Evolutionary conservation across 2,329 filamentous ascomycete species (phyloP).

Genomic region (Coniochaeta prunicola): DNA sequence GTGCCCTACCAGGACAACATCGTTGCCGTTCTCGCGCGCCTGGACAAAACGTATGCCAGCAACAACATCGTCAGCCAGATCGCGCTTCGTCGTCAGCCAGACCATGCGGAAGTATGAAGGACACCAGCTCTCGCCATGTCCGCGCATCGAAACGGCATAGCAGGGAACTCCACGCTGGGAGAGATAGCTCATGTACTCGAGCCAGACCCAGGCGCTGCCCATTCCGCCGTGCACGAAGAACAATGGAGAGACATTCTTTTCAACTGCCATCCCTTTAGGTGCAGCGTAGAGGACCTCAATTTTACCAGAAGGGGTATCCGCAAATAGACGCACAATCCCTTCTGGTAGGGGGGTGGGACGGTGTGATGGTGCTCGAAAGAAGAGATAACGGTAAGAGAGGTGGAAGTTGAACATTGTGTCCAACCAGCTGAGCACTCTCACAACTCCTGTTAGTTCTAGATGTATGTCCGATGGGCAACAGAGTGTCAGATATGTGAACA

Average conservation of each 20-base stretch:
- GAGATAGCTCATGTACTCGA: conserved; percentile 43
- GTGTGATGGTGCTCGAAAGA: conserved; percentile 18
- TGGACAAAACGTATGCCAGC: conserved; percentile 31
- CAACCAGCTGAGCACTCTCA: not conserved
- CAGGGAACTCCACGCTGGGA: conserved; percentile 34
- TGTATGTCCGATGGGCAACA: not conserved
- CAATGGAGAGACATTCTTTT: conserved; percentile 25
- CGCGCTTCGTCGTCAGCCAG: conserved; percentile 33
- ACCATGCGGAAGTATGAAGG: conserved; percentile 40
- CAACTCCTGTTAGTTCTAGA: not conserved
- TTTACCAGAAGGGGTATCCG: conserved; percentile 33
- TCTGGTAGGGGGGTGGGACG: conserved; percentile 24
- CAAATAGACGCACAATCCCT: conserved; percentile 33
- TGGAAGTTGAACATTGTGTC: conserved; percentile 16
- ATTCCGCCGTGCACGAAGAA: conserved; percentile 49
- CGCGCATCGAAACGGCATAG: conserved; percentile 45
- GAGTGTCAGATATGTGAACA: not conserved
- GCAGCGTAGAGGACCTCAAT: conserved; percentile 42
- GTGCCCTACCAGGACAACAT: conserved; percentile 40
- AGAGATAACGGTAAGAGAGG: conserved; percentile 24
- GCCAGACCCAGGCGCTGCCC: conserved; percentile 45
- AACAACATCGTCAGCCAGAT: conserved; percentile 36
- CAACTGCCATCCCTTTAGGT: conserved; percentile 13
- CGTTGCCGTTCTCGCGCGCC: conserved; percentile 17
- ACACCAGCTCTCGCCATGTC: conserved; percentile 45